Evolutionary conservation across 2,329 filamentous ascomycete genomes (phyloP).

Genomic region (Clonostachys sp.): DNA sequence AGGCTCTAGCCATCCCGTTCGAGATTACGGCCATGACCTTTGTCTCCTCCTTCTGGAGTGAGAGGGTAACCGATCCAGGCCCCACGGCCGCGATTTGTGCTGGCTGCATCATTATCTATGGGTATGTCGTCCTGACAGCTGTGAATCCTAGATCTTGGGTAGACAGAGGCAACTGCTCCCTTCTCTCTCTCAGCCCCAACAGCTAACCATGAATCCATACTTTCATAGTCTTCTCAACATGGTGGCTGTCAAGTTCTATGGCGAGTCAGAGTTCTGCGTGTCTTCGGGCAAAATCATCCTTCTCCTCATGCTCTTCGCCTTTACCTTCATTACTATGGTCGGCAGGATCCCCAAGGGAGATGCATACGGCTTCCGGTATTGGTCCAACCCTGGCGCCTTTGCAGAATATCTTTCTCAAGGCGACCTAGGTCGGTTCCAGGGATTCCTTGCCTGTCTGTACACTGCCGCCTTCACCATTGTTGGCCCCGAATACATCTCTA

Average conservation of each 20-base stretch:
- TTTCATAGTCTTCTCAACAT: slow-evolving; percentile 20
- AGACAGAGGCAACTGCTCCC: no score
- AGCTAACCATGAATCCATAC: no score
- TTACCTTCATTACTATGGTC: slow-evolving; percentile 53
- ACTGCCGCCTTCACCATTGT: slow-evolving; percentile 25
- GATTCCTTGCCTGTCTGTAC: slow-evolving; percentile 47
- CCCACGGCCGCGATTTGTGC: slow-evolving; percentile 36
- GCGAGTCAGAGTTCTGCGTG: slow-evolving; percentile 35
- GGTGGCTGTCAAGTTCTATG: slow-evolving; percentile 28
- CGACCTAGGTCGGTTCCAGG: slow-evolving; percentile 55
- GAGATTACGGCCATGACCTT: slow-evolving; percentile 42
- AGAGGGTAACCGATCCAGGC: slow-evolving; percentile 24
- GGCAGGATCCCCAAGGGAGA: slow-evolving; percentile 53
- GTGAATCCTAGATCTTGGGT: no score
- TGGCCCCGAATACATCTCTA: slow-evolving; percentile 55
- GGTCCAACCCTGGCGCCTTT: slow-evolving; percentile 49
- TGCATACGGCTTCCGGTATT: slow-evolving; percentile 60
- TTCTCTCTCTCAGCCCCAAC: no score
- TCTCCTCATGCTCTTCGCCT: slow-evolving; percentile 52
- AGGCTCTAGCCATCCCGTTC: slow-evolving; percentile 38
- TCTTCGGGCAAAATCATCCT: slow-evolving; percentile 47
- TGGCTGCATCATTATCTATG: slow-evolving; percentile 17
- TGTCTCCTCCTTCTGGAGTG: slow-evolving; percentile 38
- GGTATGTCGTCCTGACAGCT: no score
- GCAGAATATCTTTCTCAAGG: slow-evolving; percentile 52